Evolutionary conservation across 768 basidiomycete genomes (phyloP), one percentile per base, ranked within the genome.

Genomic region (Phaeolepiota aurea): DNA sequence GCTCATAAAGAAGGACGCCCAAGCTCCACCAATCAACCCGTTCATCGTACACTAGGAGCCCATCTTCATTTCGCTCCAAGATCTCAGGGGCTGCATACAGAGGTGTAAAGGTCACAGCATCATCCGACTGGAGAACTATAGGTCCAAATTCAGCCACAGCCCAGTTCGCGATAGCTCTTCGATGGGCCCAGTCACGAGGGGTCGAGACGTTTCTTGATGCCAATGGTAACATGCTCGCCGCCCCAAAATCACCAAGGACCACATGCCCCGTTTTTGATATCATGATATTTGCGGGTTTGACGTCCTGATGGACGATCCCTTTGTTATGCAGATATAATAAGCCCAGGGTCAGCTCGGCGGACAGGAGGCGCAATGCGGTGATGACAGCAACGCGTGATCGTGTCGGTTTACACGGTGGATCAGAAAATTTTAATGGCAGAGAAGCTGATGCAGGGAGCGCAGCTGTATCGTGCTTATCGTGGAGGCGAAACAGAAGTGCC

Each of bases 241-340:
- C 73, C 12, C 77, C 77, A 55, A 82, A 79, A 49, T 82, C 77
- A 4, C 76, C 73, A 18, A 84, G 79, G 47, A 81, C 69, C 13
- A 58, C 58, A 35, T 69, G 68, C 13, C 72, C 72, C 32, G 69
- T 57, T 10, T 56, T 55, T 12, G 70, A 69, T 45, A 76, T 63
- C 41, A 82, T 65, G 18, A 85, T 63, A 54, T 82, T 85, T 40
- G 69, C 66, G 2, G 81, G 80, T 48, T 80, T 82, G 58, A 85
- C 74, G 50, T 82, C 79, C 30, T 78, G 74, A 48, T 83, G 80
- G 28, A 82, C 74, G 52, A 82, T 76, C 18, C 80, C 79, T 47
- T 70, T 67, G 41, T 68, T 63, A 51, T 82, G 81, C 1, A 83
- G 51, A 39, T 58, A 63, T 19, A 56, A 43, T 9, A 68, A 38